Evolutionary conservation across 441 rosid species (phyloP), one percentile per base, ranked within the genome.

Genomic region (Croton setiger): DNA sequence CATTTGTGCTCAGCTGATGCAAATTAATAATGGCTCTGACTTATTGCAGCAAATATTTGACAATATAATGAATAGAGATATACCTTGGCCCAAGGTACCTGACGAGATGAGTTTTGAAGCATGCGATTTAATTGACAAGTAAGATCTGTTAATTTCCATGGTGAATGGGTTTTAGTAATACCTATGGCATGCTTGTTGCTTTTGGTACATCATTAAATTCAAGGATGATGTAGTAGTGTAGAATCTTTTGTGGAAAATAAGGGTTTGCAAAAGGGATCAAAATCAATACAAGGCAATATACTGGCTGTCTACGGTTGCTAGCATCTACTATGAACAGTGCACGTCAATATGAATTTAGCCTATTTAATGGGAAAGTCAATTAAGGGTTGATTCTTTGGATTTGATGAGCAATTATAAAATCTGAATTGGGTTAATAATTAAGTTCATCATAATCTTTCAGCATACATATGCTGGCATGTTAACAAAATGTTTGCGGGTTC

Each of bases 61-160:
- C 79, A 96, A 88, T 70, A 89, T 96, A 73, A 86, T 96, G 87
- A 96, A 96, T 78, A 87, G 92, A 84, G 92, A 93, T 76, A 89
- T 93, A 77, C 94, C 96, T 48, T 93, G 99, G 99, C 98, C 99
- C 8, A 85, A 71, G 78, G 77, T 88, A 67, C 97, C 94, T 1
- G 97, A 91, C 48, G 98, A 89, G 77, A 78, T 96, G 77, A 83
- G 88, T 72, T 77, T 72, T 67, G 94, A 93, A 74, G 97, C 97
- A 66, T 73, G 74, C 63, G 94, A 96, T 83, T 73, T 96, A 80
- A 88, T 93, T 65, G 84, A 87, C 82, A 91, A 88, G 99, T 89
- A 88, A 89, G 96, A 72, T 72, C 63, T 57, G 13, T 60, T 18
- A 61, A 63, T 58, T 58, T 69, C 37, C 53, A 20, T 11, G 58